Conservation (phyloP, 331 rosid species). For the Pyrus hybrid region DNA sequence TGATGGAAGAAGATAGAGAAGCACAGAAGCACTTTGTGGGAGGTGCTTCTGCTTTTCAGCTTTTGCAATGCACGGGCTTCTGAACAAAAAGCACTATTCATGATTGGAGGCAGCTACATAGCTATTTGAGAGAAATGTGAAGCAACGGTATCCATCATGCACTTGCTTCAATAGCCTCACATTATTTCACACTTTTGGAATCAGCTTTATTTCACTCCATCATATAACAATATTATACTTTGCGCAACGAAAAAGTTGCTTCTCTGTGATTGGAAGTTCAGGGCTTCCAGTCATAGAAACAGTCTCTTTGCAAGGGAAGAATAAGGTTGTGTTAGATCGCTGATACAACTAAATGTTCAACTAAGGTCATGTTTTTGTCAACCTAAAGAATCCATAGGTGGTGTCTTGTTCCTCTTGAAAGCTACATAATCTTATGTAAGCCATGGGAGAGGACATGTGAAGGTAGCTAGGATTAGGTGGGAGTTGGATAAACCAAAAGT, state of each 20-base stretch:
- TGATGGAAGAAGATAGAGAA: background rate
- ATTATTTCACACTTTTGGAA: background rate
- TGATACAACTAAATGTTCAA: too few relatives aligned
- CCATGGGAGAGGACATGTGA: conserved; percentile 12
- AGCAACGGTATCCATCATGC: background rate
- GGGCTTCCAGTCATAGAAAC: accelerated
- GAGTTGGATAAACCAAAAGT: conserved; percentile 11
- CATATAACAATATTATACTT: background rate
- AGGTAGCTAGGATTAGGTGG: conserved; percentile 17
- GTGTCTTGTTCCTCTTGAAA: background rate
- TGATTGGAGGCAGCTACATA: conserved; percentile 13
- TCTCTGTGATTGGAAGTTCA: too few relatives aligned
- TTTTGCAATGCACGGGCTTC: conserved; percentile 14
- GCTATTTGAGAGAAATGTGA: background rate
- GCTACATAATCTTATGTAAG: background rate
- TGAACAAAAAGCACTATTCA: background rate
- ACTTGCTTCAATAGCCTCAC: background rate
- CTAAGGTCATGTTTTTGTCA: background rate
- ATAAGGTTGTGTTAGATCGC: too few relatives aligned
- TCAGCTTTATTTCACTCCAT: background rate
- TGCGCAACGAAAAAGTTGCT: too few relatives aligned
- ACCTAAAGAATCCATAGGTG: background rate
- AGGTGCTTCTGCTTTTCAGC: conserved; percentile 5
- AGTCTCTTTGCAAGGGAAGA: too few relatives aligned
- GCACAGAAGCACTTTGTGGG: background rate